Evolutionary conservation across 257 asterid species (phyloP).

Genomic region (Scutellaria baicalensis): DNA sequence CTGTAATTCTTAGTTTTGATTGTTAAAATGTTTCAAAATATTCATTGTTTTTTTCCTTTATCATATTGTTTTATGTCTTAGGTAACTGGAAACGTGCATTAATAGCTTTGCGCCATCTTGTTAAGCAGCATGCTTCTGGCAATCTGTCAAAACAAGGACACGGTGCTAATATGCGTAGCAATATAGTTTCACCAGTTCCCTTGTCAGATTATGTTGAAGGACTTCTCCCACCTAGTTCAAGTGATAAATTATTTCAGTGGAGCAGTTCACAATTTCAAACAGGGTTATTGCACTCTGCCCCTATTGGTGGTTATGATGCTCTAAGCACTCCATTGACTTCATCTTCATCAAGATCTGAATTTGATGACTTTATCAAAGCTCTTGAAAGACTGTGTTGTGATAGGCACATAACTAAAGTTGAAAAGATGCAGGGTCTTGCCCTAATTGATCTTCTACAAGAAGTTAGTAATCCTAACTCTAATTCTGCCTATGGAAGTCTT

Average conservation of each 20-base stretch:
- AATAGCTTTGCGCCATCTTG: constrained; percentile 73
- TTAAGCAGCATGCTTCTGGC: constrained; percentile 38
- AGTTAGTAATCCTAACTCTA: constrained; percentile 44
- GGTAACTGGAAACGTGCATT: constrained; percentile 88
- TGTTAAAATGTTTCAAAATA: background rate
- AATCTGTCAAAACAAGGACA: constrained; percentile 23
- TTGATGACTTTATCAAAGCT: constrained; percentile 49
- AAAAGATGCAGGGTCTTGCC: constrained; percentile 72
- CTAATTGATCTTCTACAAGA: constrained; percentile 71
- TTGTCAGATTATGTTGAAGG: constrained; percentile 82
- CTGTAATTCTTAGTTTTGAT: background rate
- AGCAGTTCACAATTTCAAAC: constrained; percentile 48
- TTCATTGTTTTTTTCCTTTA: background rate
- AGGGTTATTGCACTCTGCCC: constrained; percentile 31
- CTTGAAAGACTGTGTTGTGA: constrained; percentile 44
- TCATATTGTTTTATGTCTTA: constrained; percentile 23
- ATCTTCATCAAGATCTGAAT: constrained; percentile 48
- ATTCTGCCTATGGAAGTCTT: constrained; percentile 84
- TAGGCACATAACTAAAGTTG: constrained; percentile 39
- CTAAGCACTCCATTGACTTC: constrained; percentile 26
- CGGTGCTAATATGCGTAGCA: constrained; percentile 25
- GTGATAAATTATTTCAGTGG: constrained; percentile 58
- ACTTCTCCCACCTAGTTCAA: constrained; percentile 36
- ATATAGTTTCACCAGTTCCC: constrained; percentile 47
- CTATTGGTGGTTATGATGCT: constrained; percentile 36